A percentile compares a stretch with the other conserved stretches of the same genome.
These are phyloP conservation scores for Myxozyma vanderwaltii DNA, from an alignment of 805 yeast species.

Conservation along the genomic window DNA sequence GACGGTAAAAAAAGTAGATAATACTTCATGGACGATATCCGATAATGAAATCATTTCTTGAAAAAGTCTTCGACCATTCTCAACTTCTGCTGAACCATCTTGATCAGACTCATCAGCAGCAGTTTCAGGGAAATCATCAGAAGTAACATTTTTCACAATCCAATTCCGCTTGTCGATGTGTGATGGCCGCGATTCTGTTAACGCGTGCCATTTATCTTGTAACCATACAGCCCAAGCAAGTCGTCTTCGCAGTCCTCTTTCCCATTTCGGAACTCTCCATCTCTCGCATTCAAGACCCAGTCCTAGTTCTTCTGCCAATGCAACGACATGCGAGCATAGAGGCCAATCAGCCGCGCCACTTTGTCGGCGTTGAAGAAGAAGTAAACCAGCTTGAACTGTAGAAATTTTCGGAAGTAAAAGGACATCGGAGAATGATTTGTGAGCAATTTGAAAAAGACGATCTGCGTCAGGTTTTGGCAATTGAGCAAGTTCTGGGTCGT, in stretches of 20 bases:
- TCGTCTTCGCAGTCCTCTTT: constrained; percentile 80
- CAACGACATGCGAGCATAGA: constrained; percentile 57
- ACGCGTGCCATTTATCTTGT: constrained; percentile 88
- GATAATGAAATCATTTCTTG: constrained; percentile 67
- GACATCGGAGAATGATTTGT: constrained; percentile 66
- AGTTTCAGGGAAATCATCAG: constrained; percentile 40
- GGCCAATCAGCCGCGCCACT: constrained; percentile 34
- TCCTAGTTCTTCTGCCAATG: constrained; percentile 87
- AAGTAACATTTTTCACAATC: constrained; percentile 68
- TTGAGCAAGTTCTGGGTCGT: constrained; percentile 72
- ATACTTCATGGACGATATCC: constrained; percentile 68
- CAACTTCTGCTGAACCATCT: constrained; percentile 65
- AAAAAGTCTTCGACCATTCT: constrained; percentile 69
- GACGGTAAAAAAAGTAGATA: constrained; percentile 72
- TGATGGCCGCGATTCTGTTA: constrained; percentile 81
- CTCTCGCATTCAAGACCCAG: constrained; percentile 82
- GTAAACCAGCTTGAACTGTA: constrained; percentile 86
- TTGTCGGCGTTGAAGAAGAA: constrained; percentile 59
- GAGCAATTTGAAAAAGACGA: constrained; percentile 67
- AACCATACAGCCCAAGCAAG: constrained; percentile 95
- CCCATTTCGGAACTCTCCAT: constrained; percentile 97
- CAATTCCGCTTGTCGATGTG: constrained; percentile 78
- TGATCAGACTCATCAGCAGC: constrained; percentile 40
- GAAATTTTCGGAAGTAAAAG: constrained; percentile 85
- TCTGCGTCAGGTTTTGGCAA: constrained; percentile 78